Evolutionary conservation across 495 filamentous ascomycete genomes (phyloP), one percentile per base, ranked within the genome.

Genomic region (Trichoderma virens): DNA sequence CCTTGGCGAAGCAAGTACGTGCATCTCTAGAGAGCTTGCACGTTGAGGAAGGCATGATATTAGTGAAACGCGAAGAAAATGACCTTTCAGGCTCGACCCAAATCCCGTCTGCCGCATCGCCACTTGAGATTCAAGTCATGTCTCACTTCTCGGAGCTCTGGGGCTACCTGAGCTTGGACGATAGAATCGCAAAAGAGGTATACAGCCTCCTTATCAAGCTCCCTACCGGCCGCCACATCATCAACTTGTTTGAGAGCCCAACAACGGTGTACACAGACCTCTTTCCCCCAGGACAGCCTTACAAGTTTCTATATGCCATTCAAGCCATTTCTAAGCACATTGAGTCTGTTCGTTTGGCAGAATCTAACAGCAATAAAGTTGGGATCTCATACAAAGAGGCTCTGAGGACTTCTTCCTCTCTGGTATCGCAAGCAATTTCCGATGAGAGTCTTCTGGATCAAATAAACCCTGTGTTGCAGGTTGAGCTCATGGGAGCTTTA

Each of bases 121-220:
- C 75, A 16, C 79, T 93, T 8, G 90, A 96, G 66, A 77, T 80
- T 16, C 90, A 93, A 66, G 86, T 98, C 25, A 74, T 96, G 63
- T 84, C 87, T 64, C 90, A 96, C 73, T 96, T 97, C 71, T 84
- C 91, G 62, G 86, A 93, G 63, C 75, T 98, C 9, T 96, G 93
- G 79, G 83, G 85, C 20, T 86, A 93, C 68, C 82, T 98, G 41
- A 84, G 84, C 61, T 85, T 94, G 71, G 83, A 90, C 47, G 90
- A 91, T 65, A 81, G 80, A 47, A 75, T 94, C 18, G 86, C 89
- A n/a, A 78, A 81, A 68, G 85, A 90, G 86, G 88, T 92, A 9
- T 91, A 85, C 70, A 78, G 84, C 61, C 93, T 96, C 63, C 78
- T 96, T 43, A 74, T 84, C 30, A 82, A 85, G 8, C 90, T 95